Conservation (phyloP, 371 early-diverging fungal species). For the Actinomortierella wolfii region DNA sequence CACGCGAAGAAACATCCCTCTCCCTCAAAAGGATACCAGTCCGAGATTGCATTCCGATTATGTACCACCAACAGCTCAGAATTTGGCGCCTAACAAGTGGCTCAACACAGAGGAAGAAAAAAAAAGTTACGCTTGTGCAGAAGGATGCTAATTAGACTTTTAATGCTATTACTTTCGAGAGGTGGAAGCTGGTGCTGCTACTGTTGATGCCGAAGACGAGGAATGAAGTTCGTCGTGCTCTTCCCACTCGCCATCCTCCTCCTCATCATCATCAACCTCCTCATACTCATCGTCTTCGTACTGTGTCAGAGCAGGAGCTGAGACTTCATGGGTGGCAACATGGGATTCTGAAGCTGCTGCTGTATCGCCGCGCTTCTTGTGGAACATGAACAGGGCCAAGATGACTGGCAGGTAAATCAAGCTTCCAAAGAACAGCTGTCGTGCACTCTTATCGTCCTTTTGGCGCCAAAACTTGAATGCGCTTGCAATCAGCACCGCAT, state of each 20-base stretch:
- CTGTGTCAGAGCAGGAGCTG: too few species aligned
- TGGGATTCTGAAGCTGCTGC: too few species aligned
- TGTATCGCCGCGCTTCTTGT: constrained; percentile 61
- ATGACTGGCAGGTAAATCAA: constrained; percentile 87
- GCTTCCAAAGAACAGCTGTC: constrained; percentile 91
- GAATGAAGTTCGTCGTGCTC: constrained; percentile 7
- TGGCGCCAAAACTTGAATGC: constrained; percentile 81
- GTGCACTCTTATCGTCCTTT: constrained; percentile 77
- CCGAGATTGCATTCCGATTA: neutral
- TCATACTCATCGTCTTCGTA: constrained; percentile 43
- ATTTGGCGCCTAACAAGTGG: neutral
- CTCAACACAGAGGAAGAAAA: too few species aligned
- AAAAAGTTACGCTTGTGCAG: too few species aligned
- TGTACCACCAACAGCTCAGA: neutral
- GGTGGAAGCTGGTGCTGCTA: too few species aligned
- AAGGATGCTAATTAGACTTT: too few species aligned
- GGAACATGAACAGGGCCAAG: constrained; percentile 85
- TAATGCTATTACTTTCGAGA: too few species aligned
- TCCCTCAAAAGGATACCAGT: too few species aligned
- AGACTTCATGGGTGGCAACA: too few species aligned
- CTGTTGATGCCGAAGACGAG: neutral
- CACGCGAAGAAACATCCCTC: too few species aligned
- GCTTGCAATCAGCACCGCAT: constrained; percentile 69
- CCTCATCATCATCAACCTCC: constrained; percentile 39
- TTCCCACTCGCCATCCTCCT: constrained; percentile 20